phyloP scores from a whole-genome alignment of 208 protist species.

The Spongospora subterranea region DNA sequence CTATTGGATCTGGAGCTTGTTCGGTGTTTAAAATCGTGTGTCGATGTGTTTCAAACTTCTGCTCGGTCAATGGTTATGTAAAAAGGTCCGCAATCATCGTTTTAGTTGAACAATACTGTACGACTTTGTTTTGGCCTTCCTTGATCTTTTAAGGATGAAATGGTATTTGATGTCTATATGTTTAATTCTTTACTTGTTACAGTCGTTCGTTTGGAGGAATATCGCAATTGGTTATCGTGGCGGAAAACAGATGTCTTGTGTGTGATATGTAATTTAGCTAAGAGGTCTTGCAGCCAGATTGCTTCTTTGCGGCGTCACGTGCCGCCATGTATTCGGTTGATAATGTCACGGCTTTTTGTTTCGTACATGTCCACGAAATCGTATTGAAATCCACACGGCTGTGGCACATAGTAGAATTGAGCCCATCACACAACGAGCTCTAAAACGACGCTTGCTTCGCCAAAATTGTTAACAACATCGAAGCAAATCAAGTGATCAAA shows the following conservation, averaged over 20 bases:
- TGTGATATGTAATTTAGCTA: neutral
- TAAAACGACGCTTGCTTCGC: neutral
- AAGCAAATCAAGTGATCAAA: neutral
- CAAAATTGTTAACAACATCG: neutral
- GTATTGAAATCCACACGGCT: no score
- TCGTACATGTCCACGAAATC: neutral
- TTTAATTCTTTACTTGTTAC: constrained; percentile 27
- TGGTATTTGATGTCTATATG: constrained; percentile 25
- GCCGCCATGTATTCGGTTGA: no score
- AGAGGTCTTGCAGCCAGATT: neutral
- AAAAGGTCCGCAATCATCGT: constrained; percentile 20
- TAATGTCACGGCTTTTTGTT: constrained; percentile 15
- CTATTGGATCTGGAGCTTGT: neutral
- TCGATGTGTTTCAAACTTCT: constrained; percentile 7
- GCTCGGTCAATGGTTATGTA: constrained; percentile 24
- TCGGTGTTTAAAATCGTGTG: neutral
- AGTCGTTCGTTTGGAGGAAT: neutral
- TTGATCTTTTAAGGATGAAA: neutral
- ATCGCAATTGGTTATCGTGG: constrained; percentile 10
- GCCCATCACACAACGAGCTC: neutral
- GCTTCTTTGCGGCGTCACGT: neutral
- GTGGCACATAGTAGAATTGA: neutral
- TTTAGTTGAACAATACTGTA: neutral
- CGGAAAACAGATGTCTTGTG: neutral
- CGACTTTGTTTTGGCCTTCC: neutral